These are phyloP conservation scores for Danielia oregonensis DNA, from an alignment of 805 yeast genomes.

Conservation along the genomic window DNA sequence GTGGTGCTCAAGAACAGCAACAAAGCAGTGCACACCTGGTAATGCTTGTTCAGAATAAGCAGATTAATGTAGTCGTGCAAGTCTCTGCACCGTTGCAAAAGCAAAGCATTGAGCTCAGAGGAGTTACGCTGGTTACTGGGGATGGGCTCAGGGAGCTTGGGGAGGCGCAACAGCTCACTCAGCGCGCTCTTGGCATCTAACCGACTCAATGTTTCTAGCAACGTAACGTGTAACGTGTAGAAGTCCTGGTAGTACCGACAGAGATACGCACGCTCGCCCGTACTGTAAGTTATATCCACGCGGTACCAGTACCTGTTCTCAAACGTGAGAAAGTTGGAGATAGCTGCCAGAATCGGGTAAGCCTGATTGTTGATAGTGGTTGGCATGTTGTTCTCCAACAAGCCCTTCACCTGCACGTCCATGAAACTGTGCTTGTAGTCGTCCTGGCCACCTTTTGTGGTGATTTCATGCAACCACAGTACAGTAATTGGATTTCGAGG, in stretches of 20 bases:
- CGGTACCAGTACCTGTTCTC: conserved; percentile 51
- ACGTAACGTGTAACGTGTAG: conserved; percentile 39
- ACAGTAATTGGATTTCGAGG: conserved; percentile 34
- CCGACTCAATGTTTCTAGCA: conserved; percentile 19
- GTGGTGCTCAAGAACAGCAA: conserved; percentile 26
- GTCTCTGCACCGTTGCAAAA: conserved; percentile 33
- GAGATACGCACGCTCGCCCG: conserved; percentile 35
- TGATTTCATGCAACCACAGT: conserved; percentile 29
- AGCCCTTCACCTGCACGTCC: conserved; percentile 25
- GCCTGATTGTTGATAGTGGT: conserved; percentile 28
- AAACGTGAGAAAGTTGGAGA: conserved; percentile 36
- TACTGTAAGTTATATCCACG: conserved; percentile 36
- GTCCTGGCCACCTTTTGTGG: background rate
- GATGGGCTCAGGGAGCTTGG: conserved; percentile 47
- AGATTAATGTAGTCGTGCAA: conserved; percentile 38
- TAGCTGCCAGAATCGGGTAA: conserved; percentile 32
- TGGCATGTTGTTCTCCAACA: conserved; percentile 17
- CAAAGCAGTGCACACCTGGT: conserved; percentile 24
- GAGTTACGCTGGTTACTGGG: conserved; percentile 25
- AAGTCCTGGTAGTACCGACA: conserved; percentile 52
- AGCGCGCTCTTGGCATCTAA: conserved; percentile 7
- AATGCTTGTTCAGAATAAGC: conserved; percentile 26
- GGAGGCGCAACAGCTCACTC: conserved; percentile 20
- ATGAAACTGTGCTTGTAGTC: conserved; percentile 12
- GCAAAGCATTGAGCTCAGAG: conserved; percentile 11